Base-by-base conservation (phyloP, 495 filamentous ascomycete species). In the Podospora pseudopauciseta region DNA sequence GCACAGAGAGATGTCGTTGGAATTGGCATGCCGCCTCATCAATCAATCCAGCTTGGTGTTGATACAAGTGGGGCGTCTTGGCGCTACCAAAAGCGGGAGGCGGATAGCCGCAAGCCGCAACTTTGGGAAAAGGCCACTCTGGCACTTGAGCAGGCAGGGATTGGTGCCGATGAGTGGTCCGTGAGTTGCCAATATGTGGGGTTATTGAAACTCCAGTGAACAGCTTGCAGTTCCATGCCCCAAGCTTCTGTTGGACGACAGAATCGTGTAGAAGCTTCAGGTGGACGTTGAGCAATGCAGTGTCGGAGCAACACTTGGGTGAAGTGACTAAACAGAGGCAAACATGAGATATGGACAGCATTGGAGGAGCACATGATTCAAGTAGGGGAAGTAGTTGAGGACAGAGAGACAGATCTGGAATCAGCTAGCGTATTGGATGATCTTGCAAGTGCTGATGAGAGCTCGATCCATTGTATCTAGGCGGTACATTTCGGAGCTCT, bases 71-170 rank as follows among this genome's bases (percentile, higher is more conserved):
- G 30, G 30, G 30, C 30, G 0, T 7, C 30, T 32, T 32, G 56
- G 23, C 53, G 26, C 34, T 70, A 62, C 63, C 65, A 60, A 58
- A 15, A 32, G 18, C 20, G 44, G 57, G 56, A 57, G 66, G 63
- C 54, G 59, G 63, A 65, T 58, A 64, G 64, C 58, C 68, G 60
- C 44, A 54, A 60, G 59, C 57, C 62, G 49, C 13, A 49, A 58
- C 53, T 60, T 60, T 60, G 49, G 63, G 60, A 77, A 75, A 71
- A 77, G 75, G 74, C 75, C 74, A 77, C 75, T 76, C 74, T 77
- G 75, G 67, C 75, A 77, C 68, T 20, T 20, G 23, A 26, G 55
- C 55, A 67, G 73, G 74, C 70, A 72, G 60, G 75, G 68, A 66
- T n/a, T 64, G 60, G 60, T 60, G 59, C 59, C 16, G 53, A 30